These are phyloP conservation scores for Brassica hybrid DNA, from an alignment of 441 rosid species.

Conservation along the genomic window DNA sequence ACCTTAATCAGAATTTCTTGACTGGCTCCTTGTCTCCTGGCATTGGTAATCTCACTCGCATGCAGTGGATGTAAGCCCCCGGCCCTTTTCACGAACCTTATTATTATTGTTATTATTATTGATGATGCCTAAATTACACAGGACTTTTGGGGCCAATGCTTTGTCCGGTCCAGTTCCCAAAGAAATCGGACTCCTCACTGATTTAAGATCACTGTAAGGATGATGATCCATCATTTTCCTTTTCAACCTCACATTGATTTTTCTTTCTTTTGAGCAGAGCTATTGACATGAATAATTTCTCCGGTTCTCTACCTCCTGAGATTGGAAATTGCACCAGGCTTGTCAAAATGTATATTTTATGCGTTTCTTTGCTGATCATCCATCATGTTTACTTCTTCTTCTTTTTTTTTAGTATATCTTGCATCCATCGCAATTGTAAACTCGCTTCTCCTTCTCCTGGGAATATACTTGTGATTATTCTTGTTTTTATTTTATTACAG, in stretches of 20 bases:
- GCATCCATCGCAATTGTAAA: neutral
- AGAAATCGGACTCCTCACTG: slow-evolving; percentile 65
- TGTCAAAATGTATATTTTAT: slow-evolving; percentile 57
- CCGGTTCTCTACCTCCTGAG: slow-evolving; percentile 68
- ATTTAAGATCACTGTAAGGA: slow-evolving; percentile 59
- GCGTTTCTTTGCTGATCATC: neutral
- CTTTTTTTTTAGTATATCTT: neutral
- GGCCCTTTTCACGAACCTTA: neutral
- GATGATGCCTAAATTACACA: neutral
- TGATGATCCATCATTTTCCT: neutral
- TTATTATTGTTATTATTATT: neutral
- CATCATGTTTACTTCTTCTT: neutral
- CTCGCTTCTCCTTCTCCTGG: neutral
- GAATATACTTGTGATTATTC: neutral
- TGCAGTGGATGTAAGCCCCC: slow-evolving; percentile 45
- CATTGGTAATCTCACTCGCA: slow-evolving; percentile 41
- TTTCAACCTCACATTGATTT: neutral
- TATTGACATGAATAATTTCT: slow-evolving; percentile 64
- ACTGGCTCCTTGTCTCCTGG: slow-evolving; percentile 42
- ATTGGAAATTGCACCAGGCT: slow-evolving; percentile 60
- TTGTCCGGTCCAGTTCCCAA: slow-evolving; percentile 65
- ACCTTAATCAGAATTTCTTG: slow-evolving; percentile 37
- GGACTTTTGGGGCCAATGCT: slow-evolving; percentile 46
- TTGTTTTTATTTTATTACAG: slow-evolving; percentile 33
- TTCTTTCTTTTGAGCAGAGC: slow-evolving; percentile 41